phyloP scores from a whole-genome alignment of 257 asterid genomes.

The Solanum virginianum region DNA sequence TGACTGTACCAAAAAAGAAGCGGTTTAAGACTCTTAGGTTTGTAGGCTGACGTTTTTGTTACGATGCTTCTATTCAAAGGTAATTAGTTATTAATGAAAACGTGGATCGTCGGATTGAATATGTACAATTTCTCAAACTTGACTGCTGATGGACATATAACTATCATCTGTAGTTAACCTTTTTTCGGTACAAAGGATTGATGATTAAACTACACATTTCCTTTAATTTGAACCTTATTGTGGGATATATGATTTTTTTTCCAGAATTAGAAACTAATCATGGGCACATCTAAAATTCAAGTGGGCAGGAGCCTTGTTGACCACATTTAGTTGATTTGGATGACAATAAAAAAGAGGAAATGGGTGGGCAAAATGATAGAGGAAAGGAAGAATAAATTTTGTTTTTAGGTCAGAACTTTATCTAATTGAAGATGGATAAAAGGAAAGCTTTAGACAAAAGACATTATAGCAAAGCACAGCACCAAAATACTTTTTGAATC shows the following conservation, averaged over 20 bases:
- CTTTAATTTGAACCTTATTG: neutral
- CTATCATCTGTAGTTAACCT: too few relatives aligned
- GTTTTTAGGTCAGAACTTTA: neutral
- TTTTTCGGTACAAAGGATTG: too few relatives aligned
- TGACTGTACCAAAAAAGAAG: too few relatives aligned
- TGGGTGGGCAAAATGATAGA: neutral
- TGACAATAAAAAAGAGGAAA: neutral
- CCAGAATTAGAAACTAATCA: neutral
- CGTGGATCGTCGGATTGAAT: too few relatives aligned
- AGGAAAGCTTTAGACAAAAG: neutral
- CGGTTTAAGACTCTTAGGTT: neutral
- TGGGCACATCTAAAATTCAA: neutral
- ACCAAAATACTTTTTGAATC: constrained; percentile 7
- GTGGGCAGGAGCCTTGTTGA: constrained; percentile 4
- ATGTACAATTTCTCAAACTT: too few relatives aligned
- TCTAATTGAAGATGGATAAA: neutral
- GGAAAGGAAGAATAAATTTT: constrained; percentile 4
- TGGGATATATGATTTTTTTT: too few relatives aligned
- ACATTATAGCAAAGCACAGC: neutral
- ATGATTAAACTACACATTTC: neutral
- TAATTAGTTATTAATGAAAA: too few relatives aligned
- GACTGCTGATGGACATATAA: too few relatives aligned
- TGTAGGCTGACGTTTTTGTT: too few relatives aligned
- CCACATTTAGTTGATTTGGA: constrained; percentile 2
- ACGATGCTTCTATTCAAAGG: too few relatives aligned